Base-by-base conservation (phyloP, 257 asterid species). In the Cinchona pubescens region DNA sequence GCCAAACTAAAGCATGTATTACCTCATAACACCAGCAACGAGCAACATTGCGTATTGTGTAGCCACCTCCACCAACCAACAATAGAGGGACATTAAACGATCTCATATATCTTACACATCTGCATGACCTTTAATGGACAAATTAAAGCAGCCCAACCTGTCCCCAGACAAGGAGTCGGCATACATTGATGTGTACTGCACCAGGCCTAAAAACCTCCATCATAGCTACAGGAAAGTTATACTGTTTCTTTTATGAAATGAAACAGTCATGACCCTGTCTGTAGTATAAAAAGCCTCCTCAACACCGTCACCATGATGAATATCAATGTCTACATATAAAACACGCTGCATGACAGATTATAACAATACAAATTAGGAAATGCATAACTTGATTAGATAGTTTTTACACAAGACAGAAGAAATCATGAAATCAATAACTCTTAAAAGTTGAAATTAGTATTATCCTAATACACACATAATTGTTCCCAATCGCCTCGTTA, bases 21-120 rank as follows among this genome's bases (percentile, higher is more conserved):
- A 83, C 87, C 83, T 83, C 87, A 37, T 83, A 83, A 72, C 87
- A 83, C 85, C 85, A 83, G 64, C 87, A 83, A 66, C 85, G 81
- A 55, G 85, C 87, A 76, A 83, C 87, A 75, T 83, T 81, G 25
- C 87, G 85, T 61, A 83, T 80, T 66, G 87, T 83, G 75, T 83
- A 83, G 71, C 87, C 87, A 18, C 87, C n/a, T n/a, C n/a, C n/a
- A n/a, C n/a, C n/a, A n/a, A n/a, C 40, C 76, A 83, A 69, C 75
- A 83, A 37, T 40, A 83, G 79, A 0, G 87, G 87, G 70, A 83
- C 85, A 48, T 83, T 80, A 71, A 83, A 83, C 7, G 87, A 78
- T 79, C 85, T 83, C 85, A 83, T 83, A 63, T 80, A 83, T 58
- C 71, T 83, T 45, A 83, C 85, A 68, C 87, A 83, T 83, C 85